Evolutionary conservation across 495 filamentous ascomycete genomes (phyloP), one percentile per base, ranked within the genome.

Genomic region (Trichoderma parareesei): DNA sequence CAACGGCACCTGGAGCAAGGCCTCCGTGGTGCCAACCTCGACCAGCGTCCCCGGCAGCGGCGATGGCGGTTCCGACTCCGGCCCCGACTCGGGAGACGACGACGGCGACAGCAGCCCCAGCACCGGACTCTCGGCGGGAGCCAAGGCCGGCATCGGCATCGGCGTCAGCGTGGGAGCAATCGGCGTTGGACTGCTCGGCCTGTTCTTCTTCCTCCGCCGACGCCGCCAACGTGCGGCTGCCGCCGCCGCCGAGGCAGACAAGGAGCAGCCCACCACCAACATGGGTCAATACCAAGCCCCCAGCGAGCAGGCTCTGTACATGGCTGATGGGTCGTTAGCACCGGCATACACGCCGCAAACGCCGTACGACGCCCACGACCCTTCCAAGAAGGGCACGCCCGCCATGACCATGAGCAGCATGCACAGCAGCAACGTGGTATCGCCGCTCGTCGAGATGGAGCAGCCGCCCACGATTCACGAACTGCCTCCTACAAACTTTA

Each of bases 101-200:
- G 60, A 20, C 8, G 43, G 18, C 62, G 27, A 14, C 44, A 18
- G 16, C 11, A 46, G 2, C 4, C 33, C 35, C 35, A 41, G 40
- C 40, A 7, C 46, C 3, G 46, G 46, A 5, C 72, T 77, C 13
- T 75, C 74, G 4, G 63, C 67, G 4, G 74, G 71, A 11, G 74
- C 75, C 63, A 76, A 76, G 62, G 73, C 70, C 4, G 75, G 76
- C 53, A 69, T 79, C 18, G 76, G 72, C 14, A 70, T 74, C 4
- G 76, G 75, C 16, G 72, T 77, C 42, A 61, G 67, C 8, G 65
- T 77, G 11, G 75, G 68, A 11, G 61, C 68, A 5, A 66, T 77
- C 9, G 75, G 67, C 37, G 66, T 69, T 49, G 62, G 75, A 38
- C 69, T 68, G 0, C 35, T 78, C 20, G 59, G 63, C 43, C 67